Evolutionary conservation across 768 basidiomycete species (phyloP).

Genomic region (Artomyces pyxidatus): DNA sequence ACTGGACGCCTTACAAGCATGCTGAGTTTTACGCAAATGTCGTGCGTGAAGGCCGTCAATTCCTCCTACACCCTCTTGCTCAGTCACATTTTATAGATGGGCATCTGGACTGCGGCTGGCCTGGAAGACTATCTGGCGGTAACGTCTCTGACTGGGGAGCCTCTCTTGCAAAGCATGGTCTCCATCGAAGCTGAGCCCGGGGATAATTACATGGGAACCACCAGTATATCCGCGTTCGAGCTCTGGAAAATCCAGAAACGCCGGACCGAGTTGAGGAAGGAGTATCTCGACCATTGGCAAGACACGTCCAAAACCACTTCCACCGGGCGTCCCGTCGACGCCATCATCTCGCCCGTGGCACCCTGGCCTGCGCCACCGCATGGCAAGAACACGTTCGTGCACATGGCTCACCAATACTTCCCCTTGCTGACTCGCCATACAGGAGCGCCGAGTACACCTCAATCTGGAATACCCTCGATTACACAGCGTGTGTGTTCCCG

Average conservation of each 20-base stretch:
- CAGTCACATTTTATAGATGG: background rate
- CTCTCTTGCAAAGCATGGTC: slow-evolving; percentile 12
- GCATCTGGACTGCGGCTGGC: slow-evolving; percentile 14
- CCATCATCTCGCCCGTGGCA: slow-evolving; percentile 38
- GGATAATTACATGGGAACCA: slow-evolving; percentile 1
- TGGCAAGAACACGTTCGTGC: slow-evolving; percentile 31
- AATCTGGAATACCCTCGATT: slow-evolving; percentile 41
- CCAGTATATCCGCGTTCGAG: slow-evolving; percentile 18
- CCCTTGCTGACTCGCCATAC: slow-evolving; percentile 2
- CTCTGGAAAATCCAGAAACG: slow-evolving; percentile 40
- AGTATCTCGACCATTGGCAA: slow-evolving; percentile 42
- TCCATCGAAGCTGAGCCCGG: background rate
- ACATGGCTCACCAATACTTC: background rate
- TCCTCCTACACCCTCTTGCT: background rate
- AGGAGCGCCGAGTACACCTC: slow-evolving; percentile 38
- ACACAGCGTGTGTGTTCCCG: slow-evolving; percentile 35
- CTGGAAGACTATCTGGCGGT: background rate
- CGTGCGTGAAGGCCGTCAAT: slow-evolving; percentile 4
- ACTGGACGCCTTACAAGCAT: slow-evolving; percentile 25
- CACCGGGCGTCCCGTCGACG: slow-evolving; percentile 45
- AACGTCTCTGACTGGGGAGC: slow-evolving; percentile 12
- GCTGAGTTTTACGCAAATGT: slow-evolving; percentile 24
- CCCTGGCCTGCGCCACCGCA: slow-evolving; percentile 38
- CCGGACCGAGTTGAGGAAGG: slow-evolving; percentile 33
- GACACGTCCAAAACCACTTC: slow-evolving; percentile 33